Evolutionary conservation across 1,284 basidiomycete genomes (phyloP).

Genomic region (Earliella scabrosa): DNA sequence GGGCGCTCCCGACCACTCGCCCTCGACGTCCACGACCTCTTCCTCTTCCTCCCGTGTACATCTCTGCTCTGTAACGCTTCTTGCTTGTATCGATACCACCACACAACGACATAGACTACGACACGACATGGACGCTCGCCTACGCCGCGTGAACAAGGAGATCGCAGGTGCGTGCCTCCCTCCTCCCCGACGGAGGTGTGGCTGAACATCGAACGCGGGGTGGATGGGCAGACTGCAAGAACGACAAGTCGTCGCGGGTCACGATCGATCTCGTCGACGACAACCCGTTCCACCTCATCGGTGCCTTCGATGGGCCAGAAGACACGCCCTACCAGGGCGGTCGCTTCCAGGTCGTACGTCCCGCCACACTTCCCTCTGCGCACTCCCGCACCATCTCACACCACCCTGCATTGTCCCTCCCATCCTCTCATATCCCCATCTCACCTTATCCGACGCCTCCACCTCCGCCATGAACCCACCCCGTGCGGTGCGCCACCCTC

Average conservation of each 20-base stretch:
- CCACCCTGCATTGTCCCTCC: background rate
- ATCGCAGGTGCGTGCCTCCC: constrained; percentile 66
- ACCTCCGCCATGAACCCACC: too few species aligned
- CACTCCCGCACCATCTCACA: too few species aligned
- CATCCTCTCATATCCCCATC: too few species aligned
- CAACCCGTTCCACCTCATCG: constrained; percentile 87
- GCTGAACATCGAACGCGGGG: background rate
- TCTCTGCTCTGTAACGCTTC: background rate
- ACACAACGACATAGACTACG: background rate
- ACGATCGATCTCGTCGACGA: constrained; percentile 86
- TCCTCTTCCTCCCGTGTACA: constrained; percentile 11
- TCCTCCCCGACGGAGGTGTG: background rate
- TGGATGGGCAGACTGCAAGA: constrained; percentile 79
- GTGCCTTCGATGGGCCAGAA: constrained; percentile 90
- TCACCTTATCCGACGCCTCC: too few species aligned
- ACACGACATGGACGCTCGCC: constrained; percentile 75
- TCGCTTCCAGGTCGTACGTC: constrained; percentile 87
- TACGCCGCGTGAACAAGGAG: constrained; percentile 92
- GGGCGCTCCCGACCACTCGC: constrained; percentile 6
- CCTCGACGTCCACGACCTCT: constrained; percentile 4
- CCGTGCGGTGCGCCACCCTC: too few species aligned
- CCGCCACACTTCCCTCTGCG: background rate
- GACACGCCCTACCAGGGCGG: constrained; percentile 96
- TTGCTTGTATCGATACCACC: constrained; percentile 13
- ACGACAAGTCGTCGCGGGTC: constrained; percentile 88